phyloP scores from a whole-genome alignment of 805 yeast genomes.

The Metschnikowia santaceciliae region DNA sequence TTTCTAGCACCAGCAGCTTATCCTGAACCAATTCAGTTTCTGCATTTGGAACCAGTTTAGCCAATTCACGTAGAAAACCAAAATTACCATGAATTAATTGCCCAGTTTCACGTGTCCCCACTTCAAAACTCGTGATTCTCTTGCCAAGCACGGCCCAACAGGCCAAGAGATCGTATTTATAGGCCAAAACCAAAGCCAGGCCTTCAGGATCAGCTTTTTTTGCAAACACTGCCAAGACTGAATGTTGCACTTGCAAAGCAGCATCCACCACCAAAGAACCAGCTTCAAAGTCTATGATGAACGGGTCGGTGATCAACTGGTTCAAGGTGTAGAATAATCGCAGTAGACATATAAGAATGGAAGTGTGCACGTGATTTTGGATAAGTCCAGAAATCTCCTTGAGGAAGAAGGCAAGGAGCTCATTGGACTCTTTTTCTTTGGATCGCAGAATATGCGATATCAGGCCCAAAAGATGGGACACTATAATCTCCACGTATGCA shows the following conservation, averaged over 20 bases:
- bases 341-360: conserved; percentile 23
- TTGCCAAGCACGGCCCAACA: conserved; percentile 29
- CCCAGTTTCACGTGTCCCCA: conserved; percentile 5
- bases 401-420: conserved; percentile 17
- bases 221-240: conserved; percentile 15
- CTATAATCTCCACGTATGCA: conserved; percentile 22
- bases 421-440: conserved; percentile 12
- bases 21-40: conserved; percentile 4
- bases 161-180: conserved; percentile 33
- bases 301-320: conserved; percentile 30
- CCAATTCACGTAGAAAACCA: conserved; percentile 1
- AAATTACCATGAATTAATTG: conserved; percentile 1
- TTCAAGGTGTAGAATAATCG: conserved; percentile 27
- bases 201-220: conserved; percentile 18
- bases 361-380: conserved; percentile 8
- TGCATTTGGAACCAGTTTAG: not conserved
- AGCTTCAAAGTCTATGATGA: conserved; percentile 21
- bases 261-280: conserved; percentile 14
- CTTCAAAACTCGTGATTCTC: conserved; percentile 9
- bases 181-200: conserved; percentile 18
- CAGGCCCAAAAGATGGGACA: conserved; percentile 22
- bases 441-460: conserved; percentile 21
- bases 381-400: conserved; percentile 14
- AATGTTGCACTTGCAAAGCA: conserved; percentile 23
- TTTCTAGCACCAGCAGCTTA: conserved; percentile 2